Conservation (phyloP, 2,329 filamentous ascomycete species). For the Pseudogymnoascus sp. region DNA sequence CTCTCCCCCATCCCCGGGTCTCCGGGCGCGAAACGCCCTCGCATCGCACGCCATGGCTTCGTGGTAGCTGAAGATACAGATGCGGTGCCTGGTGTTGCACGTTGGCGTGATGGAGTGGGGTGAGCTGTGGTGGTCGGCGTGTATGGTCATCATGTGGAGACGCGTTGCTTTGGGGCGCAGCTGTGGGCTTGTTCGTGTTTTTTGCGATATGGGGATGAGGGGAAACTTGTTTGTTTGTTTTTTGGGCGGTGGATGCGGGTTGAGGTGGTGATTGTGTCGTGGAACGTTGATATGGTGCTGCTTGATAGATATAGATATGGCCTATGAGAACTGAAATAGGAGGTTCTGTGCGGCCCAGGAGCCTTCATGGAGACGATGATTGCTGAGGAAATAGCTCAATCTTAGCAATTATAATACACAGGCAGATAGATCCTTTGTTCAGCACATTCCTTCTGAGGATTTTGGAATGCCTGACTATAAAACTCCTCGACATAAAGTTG, state of each 20-base stretch:
- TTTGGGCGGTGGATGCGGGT: neutral
- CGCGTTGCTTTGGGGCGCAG: neutral
- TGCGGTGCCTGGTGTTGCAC: neutral
- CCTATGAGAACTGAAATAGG: neutral
- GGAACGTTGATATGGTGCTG: neutral
- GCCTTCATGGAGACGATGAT: neutral
- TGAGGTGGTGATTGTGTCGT: neutral
- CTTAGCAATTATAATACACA: no score
- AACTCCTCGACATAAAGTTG: neutral
- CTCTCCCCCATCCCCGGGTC: neutral
- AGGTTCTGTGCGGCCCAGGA: neutral
- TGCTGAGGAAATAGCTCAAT: neutral
- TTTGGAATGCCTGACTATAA: neutral
- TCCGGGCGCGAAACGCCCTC: neutral
- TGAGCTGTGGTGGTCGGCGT: neutral
- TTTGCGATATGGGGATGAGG: neutral
- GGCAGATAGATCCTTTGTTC: no score
- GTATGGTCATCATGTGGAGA: neutral
- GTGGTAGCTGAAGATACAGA: neutral
- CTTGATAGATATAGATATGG: neutral
- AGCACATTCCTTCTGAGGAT: neutral
- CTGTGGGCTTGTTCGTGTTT: neutral
- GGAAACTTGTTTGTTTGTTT: neutral
- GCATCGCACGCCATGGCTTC: neutral
- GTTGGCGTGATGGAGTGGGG: neutral